Percentiles rank a stretch among this genome's conserved stretches.
Evolutionary conservation across 768 basidiomycete species (phyloP).

Genomic region (Russula earlei): DNA sequence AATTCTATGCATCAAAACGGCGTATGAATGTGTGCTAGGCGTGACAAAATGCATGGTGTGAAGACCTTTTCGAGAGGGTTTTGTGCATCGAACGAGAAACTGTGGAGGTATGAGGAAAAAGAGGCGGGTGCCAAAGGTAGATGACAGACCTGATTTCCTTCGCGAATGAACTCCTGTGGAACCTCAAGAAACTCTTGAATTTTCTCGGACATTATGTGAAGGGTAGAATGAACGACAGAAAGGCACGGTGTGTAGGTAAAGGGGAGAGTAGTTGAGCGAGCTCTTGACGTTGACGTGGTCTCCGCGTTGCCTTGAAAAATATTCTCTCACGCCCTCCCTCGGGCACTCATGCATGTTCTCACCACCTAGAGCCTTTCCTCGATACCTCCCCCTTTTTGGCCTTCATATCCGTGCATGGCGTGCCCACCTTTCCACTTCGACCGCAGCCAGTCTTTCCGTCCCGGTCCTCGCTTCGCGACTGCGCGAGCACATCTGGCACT

Average conservation of each 20-base stretch:
- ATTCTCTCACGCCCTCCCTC: neutral
- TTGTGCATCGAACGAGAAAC: constrained; percentile 97
- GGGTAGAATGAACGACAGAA: constrained; percentile 17
- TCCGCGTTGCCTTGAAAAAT: neutral
- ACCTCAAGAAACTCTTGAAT: constrained; percentile 84
- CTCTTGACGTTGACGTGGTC: constrained; percentile 1
- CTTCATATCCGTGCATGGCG: constrained; percentile 1
- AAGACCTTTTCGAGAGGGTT: constrained; percentile 90
- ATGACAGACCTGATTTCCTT: constrained; percentile 74
- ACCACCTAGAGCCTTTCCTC: neutral
- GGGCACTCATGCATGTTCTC: constrained; percentile 5
- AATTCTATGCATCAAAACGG: constrained; percentile 54
- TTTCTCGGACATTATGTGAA: constrained; percentile 73
- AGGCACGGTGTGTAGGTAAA: neutral
- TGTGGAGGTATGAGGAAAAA: constrained; percentile 27
- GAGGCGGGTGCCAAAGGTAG: neutral
- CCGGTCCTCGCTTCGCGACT: constrained; percentile 13
- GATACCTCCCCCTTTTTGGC: neutral
- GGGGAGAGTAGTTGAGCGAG: neutral
- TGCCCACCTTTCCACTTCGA: neutral
- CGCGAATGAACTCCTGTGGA: constrained; percentile 84
- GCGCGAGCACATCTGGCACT: constrained; percentile 13
- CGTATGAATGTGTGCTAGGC: neutral
- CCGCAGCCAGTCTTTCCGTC: constrained; percentile 43
- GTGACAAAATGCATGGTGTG: constrained; percentile 1